Evolutionary conservation across 2,329 filamentous ascomycete species (phyloP).

Genomic region (Botrytis porri): DNA sequence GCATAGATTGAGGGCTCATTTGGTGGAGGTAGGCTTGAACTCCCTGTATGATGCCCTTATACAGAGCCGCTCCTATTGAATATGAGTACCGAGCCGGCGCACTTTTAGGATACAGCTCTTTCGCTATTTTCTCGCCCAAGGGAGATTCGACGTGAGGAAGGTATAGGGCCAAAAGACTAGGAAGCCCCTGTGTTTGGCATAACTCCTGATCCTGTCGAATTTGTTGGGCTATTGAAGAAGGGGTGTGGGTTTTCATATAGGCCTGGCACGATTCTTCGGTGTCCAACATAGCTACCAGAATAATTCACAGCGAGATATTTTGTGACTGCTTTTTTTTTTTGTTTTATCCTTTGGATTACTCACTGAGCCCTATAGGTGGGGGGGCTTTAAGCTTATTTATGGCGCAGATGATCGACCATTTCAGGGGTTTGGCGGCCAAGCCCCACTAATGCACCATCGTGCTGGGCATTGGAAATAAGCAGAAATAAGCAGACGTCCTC

Average conservation of each 20-base stretch:
- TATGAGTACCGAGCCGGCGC: constrained; percentile 1
- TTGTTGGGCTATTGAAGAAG: constrained; percentile 22
- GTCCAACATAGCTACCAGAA: constrained; percentile 6
- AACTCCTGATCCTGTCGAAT: constrained; percentile 22
- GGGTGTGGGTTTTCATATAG: constrained; percentile 17
- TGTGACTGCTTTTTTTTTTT: not conserved
- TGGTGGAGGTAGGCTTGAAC: constrained; percentile 23
- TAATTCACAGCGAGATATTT: not conserved
- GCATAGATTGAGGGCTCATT: constrained; percentile 16
- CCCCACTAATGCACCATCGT: not conserved
- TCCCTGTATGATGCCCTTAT: constrained; percentile 19
- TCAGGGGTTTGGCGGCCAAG: not conserved
- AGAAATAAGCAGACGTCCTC: not conserved
- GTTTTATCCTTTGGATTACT: not conserved
- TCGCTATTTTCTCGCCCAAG: constrained; percentile 17
- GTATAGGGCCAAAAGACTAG: constrained; percentile 22
- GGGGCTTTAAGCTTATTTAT: not conserved
- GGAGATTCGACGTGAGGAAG: constrained; percentile 17
- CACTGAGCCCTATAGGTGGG: not conserved
- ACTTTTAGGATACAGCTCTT: constrained; percentile 22
- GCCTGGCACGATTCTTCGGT: constrained; percentile 4
- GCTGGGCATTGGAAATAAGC: not conserved
- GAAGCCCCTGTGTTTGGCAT: constrained; percentile 21
- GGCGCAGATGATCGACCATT: not conserved
- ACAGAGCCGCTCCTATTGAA: not conserved